Percentiles rank a stretch among this genome's conserved stretches.
These are phyloP conservation scores for Neonectria ditissima DNA, from an alignment of 2,329 filamentous ascomycete genomes.

Conservation along the genomic window DNA sequence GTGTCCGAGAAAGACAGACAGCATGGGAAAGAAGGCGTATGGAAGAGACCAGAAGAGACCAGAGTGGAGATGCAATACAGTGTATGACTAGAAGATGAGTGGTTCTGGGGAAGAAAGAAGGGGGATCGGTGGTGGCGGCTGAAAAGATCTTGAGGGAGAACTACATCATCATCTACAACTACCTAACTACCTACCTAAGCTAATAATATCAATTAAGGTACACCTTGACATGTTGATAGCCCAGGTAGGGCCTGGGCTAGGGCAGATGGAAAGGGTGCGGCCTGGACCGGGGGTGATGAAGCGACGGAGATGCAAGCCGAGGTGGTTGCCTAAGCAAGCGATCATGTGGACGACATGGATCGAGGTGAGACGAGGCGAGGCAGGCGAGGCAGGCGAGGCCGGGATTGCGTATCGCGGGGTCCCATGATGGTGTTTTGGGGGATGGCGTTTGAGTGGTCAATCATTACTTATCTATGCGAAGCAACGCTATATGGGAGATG, in stretches of 20 bases:
- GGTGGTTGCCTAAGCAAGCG: constrained; percentile 19
- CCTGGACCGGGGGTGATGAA: constrained; percentile 1
- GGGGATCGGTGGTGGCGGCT: not conserved
- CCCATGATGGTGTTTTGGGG: constrained; percentile 4
- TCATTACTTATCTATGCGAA: not conserved
- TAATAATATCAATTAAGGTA: constrained; percentile 25
- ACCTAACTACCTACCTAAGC: constrained; percentile 11
- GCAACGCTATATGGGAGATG: no score
- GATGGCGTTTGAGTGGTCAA: not conserved
- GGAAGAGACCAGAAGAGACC: not conserved
- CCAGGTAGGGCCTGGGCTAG: not conserved
- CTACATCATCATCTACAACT: constrained; percentile 8
- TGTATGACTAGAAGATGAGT: constrained; percentile 35
- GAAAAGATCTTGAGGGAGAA: constrained; percentile 11
- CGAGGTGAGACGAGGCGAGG: not conserved
- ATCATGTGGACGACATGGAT: constrained; percentile 20
- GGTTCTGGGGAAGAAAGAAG: constrained; percentile 16
- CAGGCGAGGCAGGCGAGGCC: no score
- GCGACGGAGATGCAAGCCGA: constrained; percentile 18
- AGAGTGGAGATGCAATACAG: constrained; percentile 10
- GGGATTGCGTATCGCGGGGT: constrained; percentile 14
- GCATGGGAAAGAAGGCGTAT: not conserved
- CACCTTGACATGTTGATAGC: not conserved
- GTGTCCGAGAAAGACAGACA: constrained; percentile 25
- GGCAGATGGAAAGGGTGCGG: not conserved